These are phyloP conservation scores for Solanum appendiculatum DNA, from an alignment of 257 asterid species.

Conservation along the genomic window DNA sequence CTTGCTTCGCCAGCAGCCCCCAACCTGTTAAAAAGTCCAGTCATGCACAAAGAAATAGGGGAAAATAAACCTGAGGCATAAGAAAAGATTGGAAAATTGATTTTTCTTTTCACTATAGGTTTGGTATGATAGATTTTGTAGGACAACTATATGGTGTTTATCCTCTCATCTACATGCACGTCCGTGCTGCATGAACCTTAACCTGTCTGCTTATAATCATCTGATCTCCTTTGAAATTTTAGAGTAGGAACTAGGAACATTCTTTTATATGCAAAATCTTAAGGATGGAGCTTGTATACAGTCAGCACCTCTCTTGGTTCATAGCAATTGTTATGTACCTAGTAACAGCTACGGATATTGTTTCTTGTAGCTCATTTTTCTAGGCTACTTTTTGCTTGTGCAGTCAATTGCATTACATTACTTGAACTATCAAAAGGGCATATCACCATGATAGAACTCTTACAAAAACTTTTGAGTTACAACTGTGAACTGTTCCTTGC, in stretches of 20 bases:
- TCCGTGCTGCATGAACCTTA: background rate
- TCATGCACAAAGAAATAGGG: background rate
- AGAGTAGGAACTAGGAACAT: background rate
- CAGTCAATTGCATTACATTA: background rate
- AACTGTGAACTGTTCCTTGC: background rate
- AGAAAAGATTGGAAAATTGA: background rate
- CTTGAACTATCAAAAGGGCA: background rate
- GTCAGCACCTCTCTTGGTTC: background rate
- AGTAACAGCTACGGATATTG: background rate
- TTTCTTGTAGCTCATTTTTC: background rate
- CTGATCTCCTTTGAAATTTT: background rate
- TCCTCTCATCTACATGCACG: background rate
- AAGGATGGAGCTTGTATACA: background rate
- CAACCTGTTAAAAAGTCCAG: background rate
- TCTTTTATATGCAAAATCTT: background rate
- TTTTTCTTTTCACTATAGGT: background rate
- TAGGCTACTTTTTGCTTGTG: background rate
- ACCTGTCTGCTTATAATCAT: background rate
- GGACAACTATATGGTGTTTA: background rate
- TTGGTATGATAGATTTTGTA: background rate
- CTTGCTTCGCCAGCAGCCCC: background rate
- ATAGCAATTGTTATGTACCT: background rate
- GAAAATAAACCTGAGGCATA: background rate
- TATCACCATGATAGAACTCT: background rate
- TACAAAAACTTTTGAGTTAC: background rate